Percentiles rank a stretch among this genome's conserved stretches.
These are phyloP conservation scores for Erodium moschatum DNA, from an alignment of 441 rosid genomes.

Conservation along the genomic window DNA sequence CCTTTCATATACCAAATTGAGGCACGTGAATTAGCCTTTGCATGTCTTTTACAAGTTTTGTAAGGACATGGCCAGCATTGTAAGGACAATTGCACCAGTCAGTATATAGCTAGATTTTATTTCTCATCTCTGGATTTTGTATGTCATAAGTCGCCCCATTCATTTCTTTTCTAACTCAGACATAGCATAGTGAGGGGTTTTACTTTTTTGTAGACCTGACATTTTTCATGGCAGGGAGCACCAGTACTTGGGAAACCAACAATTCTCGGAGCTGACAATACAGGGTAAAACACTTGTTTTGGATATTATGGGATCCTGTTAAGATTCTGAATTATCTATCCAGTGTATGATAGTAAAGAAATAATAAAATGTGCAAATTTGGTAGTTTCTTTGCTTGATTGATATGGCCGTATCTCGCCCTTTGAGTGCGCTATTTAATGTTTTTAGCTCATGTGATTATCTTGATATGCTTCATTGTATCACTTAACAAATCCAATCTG, in stretches of 20 bases:
- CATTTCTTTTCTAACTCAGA: too few species aligned
- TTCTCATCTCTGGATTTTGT: too few species aligned
- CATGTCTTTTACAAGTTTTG: too few species aligned
- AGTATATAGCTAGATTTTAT: too few species aligned
- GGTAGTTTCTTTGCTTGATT: constrained; percentile 1
- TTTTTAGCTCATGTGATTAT: too few species aligned
- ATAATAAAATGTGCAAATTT: neutral
- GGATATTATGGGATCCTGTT: neutral
- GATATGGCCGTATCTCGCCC: neutral
- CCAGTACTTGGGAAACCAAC: constrained; percentile 88
- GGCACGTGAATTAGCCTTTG: neutral
- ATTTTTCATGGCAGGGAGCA: constrained; percentile 55
- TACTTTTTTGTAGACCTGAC: constrained; percentile 19
- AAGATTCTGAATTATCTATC: neutral
- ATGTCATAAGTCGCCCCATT: too few species aligned
- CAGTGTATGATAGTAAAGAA: neutral
- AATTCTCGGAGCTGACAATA: constrained; percentile 39
- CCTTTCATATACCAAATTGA: neutral
- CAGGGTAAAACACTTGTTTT: constrained; percentile 51
- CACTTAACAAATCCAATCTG: neutral
- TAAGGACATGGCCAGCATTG: too few species aligned
- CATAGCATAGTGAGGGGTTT: too few species aligned
- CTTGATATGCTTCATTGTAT: too few species aligned
- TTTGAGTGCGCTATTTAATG: too few species aligned
- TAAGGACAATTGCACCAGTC: too few species aligned